These are phyloP conservation scores for Plectosphaerella cucumerina DNA, from an alignment of 2,329 filamentous ascomycete genomes.

Conservation along the genomic window DNA sequence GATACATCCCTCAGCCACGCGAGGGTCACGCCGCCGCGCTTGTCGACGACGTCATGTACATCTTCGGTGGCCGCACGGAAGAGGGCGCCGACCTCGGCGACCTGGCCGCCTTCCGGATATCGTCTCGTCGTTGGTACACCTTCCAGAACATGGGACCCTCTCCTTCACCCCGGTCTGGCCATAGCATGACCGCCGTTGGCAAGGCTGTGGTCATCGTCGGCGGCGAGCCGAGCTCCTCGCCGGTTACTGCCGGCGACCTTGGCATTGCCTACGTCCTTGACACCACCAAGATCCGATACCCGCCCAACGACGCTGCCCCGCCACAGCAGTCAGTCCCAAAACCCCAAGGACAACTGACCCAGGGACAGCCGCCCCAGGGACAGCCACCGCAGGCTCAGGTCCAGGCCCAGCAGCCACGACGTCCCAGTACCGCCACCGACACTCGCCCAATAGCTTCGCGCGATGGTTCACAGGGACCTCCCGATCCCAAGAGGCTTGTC, in stretches of 20 bases:
- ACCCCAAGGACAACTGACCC: constrained; percentile 23
- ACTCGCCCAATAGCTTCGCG: constrained; percentile 37
- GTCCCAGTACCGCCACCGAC: constrained; percentile 37
- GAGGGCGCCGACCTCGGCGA: constrained; percentile 91
- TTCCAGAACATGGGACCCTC: constrained; percentile 99
- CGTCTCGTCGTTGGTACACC: constrained; percentile 92
- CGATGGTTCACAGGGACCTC: constrained; percentile 48
- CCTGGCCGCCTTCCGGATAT: constrained; percentile 71
- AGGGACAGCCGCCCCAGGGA: constrained; percentile 20
- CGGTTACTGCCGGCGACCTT: constrained; percentile 76
- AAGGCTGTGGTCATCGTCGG: constrained; percentile 91
- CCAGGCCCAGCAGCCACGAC: constrained; percentile 27
- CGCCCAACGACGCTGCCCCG: constrained; percentile 65
- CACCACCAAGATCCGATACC: constrained; percentile 90
- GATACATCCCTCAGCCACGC: constrained; percentile 89
- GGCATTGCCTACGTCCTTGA: constrained; percentile 89
- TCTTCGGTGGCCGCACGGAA: constrained; percentile 93
- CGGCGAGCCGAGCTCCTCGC: constrained; percentile 87
- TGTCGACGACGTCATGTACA: constrained; percentile 98
- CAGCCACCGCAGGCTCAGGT: not conserved
- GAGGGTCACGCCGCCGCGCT: constrained; percentile 93
- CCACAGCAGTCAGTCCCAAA: constrained; percentile 11
- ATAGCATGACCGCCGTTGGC: constrained; percentile 94
- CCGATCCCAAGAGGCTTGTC: constrained; percentile 45
- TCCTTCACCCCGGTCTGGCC: constrained; percentile 86